Evolutionary conservation across 78 protist genomes (phyloP), one percentile per base, ranked within the genome.

Genomic region (Dictyostelium capitatum): DNA sequence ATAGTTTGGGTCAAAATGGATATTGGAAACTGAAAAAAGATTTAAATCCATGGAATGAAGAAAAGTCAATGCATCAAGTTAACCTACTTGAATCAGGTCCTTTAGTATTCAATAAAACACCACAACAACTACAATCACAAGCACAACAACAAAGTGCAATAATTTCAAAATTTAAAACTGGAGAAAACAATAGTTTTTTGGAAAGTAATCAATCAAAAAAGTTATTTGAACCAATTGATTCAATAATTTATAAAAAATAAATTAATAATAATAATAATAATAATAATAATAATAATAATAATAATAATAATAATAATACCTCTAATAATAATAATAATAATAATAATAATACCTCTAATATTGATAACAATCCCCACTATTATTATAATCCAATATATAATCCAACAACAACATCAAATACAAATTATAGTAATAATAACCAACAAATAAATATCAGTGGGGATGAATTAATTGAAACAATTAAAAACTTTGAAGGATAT

Each of bases 11-110:
- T 28, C 57, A 50, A 53, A 77, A 77, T 53, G 82, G 82, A 14
- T 77, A 50, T 28, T 77, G 82, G 82, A 53, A 65, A 51, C 12
- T 77, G 28, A 77, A 77, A 28, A 70, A 70, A 41, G 32, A 70
- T 19, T 4, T 70, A 0, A 41, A 70, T 5, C 78, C 78, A 28
- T 70, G 78, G 78, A 70, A 70, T 28, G 50, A 41, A 70, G 78
- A 70, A 70, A 70, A 28, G 20, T 70, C 78, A 2, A 70, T 70
- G 78, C 78, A 70, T 7, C 32, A 30, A 25, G 78, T 70, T 1
- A 70, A 70, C 6, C 78, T 30, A 70, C 14, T 41, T 19, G 19
- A 70, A 17, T 17, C 3, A 14, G 70, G 70, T 2, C 70, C 70
- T 19, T 17, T 62, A 6, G 14, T 50, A 2, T 9, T 59, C 69